These are phyloP conservation scores for Spongospora subterranea DNA, from an alignment of 208 protist genomes.

Conservation along the genomic window DNA sequence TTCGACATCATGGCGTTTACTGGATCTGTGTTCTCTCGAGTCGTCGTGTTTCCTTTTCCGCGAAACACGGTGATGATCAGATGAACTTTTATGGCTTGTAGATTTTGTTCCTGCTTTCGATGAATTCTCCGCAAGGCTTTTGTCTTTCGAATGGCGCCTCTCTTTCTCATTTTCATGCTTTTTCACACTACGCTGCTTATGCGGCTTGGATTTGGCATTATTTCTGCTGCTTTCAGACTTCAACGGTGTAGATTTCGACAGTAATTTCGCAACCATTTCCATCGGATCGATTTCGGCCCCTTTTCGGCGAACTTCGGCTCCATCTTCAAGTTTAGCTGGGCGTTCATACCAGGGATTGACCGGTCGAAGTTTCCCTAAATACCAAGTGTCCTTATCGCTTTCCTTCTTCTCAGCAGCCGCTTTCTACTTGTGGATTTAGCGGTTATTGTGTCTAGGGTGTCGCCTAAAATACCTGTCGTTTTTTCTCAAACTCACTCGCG, in stretches of 20 bases:
- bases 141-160: too few species aligned
- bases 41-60: too few species aligned
- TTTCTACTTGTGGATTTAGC: background rate
- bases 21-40: too few species aligned
- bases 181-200: too few species aligned
- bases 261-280: background rate
- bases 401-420: background rate
- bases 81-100: too few species aligned
- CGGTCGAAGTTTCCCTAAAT: background rate
- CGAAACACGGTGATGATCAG: too few species aligned
- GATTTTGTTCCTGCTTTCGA: too few species aligned
- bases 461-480: background rate
- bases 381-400: constrained; percentile 37
- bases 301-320: background rate
- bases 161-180: too few species aligned
- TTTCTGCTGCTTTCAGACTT: too few species aligned
- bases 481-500: constrained; percentile 1
- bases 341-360: background rate
- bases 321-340: background rate
- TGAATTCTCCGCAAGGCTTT: too few species aligned
- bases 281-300: background rate
- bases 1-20: too few species aligned
- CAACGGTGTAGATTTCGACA: background rate
- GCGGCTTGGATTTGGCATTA: too few species aligned
- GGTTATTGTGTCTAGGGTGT: background rate